phyloP scores from a whole-genome alignment of 352 stramenopile species.

The Globisporangium uncinulatum region DNA sequence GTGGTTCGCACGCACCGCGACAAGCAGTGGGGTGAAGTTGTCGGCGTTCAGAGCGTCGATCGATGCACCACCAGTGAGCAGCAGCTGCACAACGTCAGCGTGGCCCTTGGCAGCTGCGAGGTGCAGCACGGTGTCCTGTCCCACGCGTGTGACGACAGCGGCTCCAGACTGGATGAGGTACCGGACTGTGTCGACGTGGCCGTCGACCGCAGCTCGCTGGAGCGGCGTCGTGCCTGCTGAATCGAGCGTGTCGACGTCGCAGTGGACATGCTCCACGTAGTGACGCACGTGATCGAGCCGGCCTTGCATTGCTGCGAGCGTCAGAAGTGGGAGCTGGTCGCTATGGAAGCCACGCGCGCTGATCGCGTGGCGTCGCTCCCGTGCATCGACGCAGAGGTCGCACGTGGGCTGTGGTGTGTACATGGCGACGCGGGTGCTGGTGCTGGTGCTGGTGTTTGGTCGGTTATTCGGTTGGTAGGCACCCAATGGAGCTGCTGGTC shows the following conservation, averaged over 20 bases:
- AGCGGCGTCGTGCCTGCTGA: conserved; percentile 10
- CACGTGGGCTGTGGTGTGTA: background rate
- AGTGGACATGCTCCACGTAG: conserved; percentile 17
- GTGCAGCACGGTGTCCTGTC: conserved; percentile 31
- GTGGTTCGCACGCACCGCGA: conserved; percentile 25
- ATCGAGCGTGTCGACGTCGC: conserved; percentile 14
- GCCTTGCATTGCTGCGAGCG: conserved; percentile 14
- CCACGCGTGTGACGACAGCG: conserved; percentile 13
- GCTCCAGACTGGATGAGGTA: conserved; percentile 21
- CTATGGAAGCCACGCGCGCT: background rate
- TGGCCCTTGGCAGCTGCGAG: conserved; percentile 26
- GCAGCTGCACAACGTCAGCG: conserved; percentile 15
- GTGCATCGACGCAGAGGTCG: background rate
- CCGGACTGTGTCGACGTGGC: conserved; percentile 20
- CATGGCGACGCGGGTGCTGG: background rate
- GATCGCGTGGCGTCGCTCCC: background rate
- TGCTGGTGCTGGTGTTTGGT: background rate
- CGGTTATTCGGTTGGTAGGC: no score
- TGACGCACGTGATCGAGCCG: conserved; percentile 17
- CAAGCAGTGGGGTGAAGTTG: conserved; percentile 27
- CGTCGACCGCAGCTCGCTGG: conserved; percentile 15
- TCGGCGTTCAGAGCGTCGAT: conserved; percentile 21
- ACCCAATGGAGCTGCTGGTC: no score
- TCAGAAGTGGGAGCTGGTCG: conserved; percentile 6
- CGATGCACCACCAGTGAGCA: conserved; percentile 26